Evolutionary conservation across 768 basidiomycete species (phyloP), one percentile per base, ranked within the genome.

Genomic region (Chalciporus chontae): DNA sequence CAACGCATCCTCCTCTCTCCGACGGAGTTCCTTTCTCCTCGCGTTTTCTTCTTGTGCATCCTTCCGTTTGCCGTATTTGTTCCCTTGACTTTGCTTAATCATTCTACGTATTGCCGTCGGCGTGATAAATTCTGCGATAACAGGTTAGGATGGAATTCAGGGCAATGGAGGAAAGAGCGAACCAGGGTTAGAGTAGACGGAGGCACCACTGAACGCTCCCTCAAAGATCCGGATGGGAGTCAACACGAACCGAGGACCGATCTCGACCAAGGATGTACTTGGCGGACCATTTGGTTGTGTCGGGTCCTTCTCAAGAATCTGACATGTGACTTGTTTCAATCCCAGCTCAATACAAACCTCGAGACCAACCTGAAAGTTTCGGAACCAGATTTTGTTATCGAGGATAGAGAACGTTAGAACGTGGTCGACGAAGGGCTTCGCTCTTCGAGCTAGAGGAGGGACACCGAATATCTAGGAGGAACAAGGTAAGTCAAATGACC

Each of bases 161-260:
- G 17, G 17, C 19, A 29, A 45, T 6, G 37, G 18, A 19, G 31
- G 21, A 14, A 27, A 42, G 37, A 37, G 68, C 79, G 53, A 59
- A 92, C 92, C 92, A 66, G 91, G 87, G 72, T 99, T 99, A 23
- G 93, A 93, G 67, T 85, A 99, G 19, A 99, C 86, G 2, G 93
- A 95, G 11, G 90, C 90, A 18, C 96, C 96, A 52, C 84, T 80
- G 72, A 99, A 98, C 3, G 94, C 92, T 9, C 96, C 96, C 68
- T 99, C 96, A 64, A 99, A 99, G 51, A 99, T 94, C 47, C 93
- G 84, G 60, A 99, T 97, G 9, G 96, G 96, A 31, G 93, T 95
- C 44, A 99, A 75, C 42, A 98, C 96, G 68, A 98, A 96, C 40
- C 96, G 84, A 10, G 96, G 96, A 11, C 96, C 96, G 56, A 99